Conservation (phyloP, 139 green algal genomes). For the Picochlorum sp. region DNA sequence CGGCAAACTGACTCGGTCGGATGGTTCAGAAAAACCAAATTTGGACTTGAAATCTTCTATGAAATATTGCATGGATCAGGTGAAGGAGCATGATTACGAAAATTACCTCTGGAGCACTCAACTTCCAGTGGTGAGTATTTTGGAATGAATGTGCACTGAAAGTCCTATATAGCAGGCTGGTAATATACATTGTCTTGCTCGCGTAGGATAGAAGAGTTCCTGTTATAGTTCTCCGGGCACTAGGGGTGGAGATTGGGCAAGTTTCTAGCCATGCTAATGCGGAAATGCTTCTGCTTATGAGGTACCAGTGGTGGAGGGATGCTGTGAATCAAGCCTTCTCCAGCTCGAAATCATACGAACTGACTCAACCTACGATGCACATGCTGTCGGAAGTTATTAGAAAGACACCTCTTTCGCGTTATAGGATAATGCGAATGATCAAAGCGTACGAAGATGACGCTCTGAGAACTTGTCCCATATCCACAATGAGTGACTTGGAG, state of each 20-base stretch:
- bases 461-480: conserved; percentile 29
- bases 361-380: conserved; percentile 38
- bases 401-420: conserved; percentile 21
- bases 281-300: conserved; percentile 29
- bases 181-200: no score
- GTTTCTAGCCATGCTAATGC: conserved; percentile 39
- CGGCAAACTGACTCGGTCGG: no score
- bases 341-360: conserved; percentile 7
- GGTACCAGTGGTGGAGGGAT: conserved; percentile 78
- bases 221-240: conserved; percentile 57
- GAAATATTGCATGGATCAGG: conserved; percentile 16
- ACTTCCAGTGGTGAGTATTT: no score
- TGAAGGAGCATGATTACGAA: conserved; percentile 44
- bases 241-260: conserved; percentile 60
- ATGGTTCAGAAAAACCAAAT: no score
- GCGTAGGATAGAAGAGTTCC: conserved; percentile 42
- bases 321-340: conserved; percentile 39
- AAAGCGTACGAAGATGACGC: conserved; percentile 46
- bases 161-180: no score
- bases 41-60: neutral
- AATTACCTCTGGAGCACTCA: conserved; percentile 59
- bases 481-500: conserved; percentile 50
- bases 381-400: conserved; percentile 34
- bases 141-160: no score
- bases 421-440: conserved; percentile 62